Conservation (phyloP, 2,329 filamentous ascomycete species). For the Sarocladiaceae sp. region DNA sequence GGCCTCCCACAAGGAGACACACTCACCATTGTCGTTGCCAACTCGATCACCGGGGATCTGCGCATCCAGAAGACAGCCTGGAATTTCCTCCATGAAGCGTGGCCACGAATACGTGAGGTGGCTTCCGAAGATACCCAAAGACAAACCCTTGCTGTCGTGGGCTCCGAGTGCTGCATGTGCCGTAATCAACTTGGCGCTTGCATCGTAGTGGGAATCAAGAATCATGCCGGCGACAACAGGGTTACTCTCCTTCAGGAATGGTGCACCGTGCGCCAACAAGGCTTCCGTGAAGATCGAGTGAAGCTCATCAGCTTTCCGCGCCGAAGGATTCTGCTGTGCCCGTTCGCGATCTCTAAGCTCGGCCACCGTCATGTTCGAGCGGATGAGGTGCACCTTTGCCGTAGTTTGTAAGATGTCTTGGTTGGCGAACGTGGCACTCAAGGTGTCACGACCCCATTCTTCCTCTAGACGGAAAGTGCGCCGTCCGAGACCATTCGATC, state of each 20-base stretch:
- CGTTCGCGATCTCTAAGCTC: slow-evolving; percentile 61
- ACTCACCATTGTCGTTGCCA: slow-evolving; percentile 38
- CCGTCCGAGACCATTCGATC: slow-evolving; percentile 61
- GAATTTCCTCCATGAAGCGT: slow-evolving; percentile 63
- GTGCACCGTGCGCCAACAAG: slow-evolving; percentile 41
- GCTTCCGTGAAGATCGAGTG: slow-evolving; percentile 27
- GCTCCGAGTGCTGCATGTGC: slow-evolving; percentile 62
- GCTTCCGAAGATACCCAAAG: slow-evolving; percentile 68
- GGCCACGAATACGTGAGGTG: slow-evolving; percentile 69
- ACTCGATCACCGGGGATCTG: slow-evolving; percentile 30
- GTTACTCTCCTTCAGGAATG: slow-evolving; percentile 31
- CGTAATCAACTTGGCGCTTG: slow-evolving; percentile 51
- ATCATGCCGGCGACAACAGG: slow-evolving; percentile 68
- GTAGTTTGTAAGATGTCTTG: slow-evolving; percentile 12
- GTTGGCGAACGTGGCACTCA: slow-evolving; percentile 33
- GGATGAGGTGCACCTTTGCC: slow-evolving; percentile 67
- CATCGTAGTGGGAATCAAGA: slow-evolving; percentile 66
- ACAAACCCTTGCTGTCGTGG: slow-evolving; percentile 49
- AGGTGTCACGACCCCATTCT: slow-evolving; percentile 64
- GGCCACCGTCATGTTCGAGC: slow-evolving; percentile 59
- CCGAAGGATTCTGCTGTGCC: slow-evolving; percentile 59
- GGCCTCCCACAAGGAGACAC: slow-evolving; percentile 37
- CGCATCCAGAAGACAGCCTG: slow-evolving; percentile 39
- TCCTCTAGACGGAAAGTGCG: slow-evolving; percentile 71
- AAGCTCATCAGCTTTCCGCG: slow-evolving; percentile 53